These are phyloP conservation scores for Pseudomassariella vexata DNA, from an alignment of 2,329 filamentous ascomycete genomes.

Conservation along the genomic window DNA sequence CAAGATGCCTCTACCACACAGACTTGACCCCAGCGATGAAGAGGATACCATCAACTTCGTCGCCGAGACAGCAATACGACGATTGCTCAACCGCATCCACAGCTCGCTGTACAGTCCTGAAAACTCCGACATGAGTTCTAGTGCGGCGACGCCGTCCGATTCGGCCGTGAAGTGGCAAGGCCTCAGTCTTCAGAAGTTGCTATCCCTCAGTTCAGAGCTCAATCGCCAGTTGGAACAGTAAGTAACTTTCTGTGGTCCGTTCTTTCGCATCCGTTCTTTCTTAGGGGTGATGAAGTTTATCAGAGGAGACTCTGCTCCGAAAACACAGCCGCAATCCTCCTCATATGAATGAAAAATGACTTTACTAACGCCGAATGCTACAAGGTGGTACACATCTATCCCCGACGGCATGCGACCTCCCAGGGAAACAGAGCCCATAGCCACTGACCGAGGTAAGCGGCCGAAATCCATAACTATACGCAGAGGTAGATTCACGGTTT, in stretches of 20 bases:
- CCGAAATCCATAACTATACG: no score
- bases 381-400: slow-evolving; percentile 32
- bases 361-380: no score
- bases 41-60: slow-evolving; percentile 32
- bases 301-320: no score
- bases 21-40: slow-evolving; percentile 23
- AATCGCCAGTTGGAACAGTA: slow-evolving; percentile 30
- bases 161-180: slow-evolving; percentile 19
- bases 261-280: no score
- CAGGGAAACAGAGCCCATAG: slow-evolving; percentile 48
- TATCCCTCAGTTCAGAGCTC: slow-evolving; percentile 28
- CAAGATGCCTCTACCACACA: slow-evolving; percentile 27
- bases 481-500: no score
- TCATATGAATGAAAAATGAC: no score
- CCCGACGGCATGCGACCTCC: slow-evolving; percentile 39
- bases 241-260: no score
- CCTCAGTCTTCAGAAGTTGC: slow-evolving; percentile 20
- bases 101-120: slow-evolving; percentile 31
- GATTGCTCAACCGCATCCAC: slow-evolving; percentile 36
- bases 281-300: no score
- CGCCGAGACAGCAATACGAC: slow-evolving; percentile 34
- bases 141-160: slow-evolving; percentile 12
- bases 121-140: slow-evolving; percentile 14
- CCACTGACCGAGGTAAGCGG: slow-evolving; percentile 59
- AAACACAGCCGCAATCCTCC: no score